phyloP scores from a whole-genome alignment of 75 land plant genomes.

The Picea glauca region DNA sequence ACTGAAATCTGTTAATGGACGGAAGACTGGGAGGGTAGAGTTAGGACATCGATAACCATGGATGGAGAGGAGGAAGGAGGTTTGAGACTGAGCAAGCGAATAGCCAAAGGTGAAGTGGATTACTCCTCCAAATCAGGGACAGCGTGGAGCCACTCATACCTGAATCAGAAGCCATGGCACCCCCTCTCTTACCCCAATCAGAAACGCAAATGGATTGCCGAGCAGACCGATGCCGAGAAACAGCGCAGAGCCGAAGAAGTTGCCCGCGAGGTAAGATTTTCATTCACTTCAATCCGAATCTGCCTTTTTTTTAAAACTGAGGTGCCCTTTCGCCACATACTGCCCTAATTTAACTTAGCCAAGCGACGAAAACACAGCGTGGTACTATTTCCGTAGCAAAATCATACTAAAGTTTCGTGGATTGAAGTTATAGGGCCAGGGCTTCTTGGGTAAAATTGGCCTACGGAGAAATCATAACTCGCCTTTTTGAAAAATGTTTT shows the following conservation, averaged over 20 bases:
- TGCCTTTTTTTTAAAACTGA: no score
- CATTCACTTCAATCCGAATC: background rate
- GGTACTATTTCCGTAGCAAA: no score
- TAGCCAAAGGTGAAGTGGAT: slow-evolving; percentile 73
- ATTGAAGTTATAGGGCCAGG: no score
- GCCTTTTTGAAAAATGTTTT: no score
- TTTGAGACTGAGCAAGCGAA: slow-evolving; percentile 40
- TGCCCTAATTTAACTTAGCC: no score
- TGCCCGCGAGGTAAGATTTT: slow-evolving; percentile 67
- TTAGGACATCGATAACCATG: background rate
- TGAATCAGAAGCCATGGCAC: slow-evolving; percentile 99
- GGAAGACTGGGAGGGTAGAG: background rate
- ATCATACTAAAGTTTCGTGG: no score
- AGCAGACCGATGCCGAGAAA: slow-evolving; percentile 73
- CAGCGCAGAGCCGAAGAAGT: slow-evolving; percentile 74
- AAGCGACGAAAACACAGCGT: no score
- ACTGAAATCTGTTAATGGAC: no score
- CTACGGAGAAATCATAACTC: no score
- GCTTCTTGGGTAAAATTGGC: no score
- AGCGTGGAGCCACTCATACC: slow-evolving; percentile 95
- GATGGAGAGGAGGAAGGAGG: slow-evolving; percentile 34
- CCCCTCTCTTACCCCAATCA: slow-evolving; percentile 99
- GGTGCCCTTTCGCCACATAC: no score
- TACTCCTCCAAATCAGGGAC: slow-evolving; percentile 89
- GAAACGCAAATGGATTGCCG: slow-evolving; percentile 99